Conservation (phyloP, 495 filamentous ascomycete genomes). For the Podospora bellae-mahoneyi region DNA sequence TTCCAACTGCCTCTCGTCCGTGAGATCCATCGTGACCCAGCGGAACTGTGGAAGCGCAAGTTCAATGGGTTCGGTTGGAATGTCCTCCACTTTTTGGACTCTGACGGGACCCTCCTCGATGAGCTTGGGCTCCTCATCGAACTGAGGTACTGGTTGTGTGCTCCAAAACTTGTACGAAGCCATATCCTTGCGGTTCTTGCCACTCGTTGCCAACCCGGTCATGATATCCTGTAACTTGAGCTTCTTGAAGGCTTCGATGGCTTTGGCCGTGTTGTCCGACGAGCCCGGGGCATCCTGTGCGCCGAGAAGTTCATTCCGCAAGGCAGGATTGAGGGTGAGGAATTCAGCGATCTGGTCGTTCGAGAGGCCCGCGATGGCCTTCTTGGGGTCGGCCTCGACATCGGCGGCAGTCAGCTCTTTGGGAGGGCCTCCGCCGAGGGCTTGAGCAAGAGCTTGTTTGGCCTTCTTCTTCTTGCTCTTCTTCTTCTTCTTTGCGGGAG, state of each 20-base stretch:
- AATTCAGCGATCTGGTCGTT: conserved; percentile 51
- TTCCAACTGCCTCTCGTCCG: conserved; percentile 54
- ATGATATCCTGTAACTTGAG: conserved; percentile 74
- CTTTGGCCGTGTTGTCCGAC: conserved; percentile 33
- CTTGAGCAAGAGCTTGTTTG: conserved; percentile 38
- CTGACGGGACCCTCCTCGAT: conserved; percentile 55
- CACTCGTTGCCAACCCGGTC: conserved; percentile 69
- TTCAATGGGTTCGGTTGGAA: conserved; percentile 64
- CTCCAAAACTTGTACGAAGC: conserved; percentile 96
- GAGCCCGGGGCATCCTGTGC: conserved; percentile 24
- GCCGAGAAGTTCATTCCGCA: conserved; percentile 52
- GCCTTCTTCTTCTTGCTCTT: conserved; percentile 51
- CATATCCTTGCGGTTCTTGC: conserved; percentile 94
- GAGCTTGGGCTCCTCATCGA: conserved; percentile 49
- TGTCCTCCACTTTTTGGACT: conserved; percentile 67
- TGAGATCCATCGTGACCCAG: conserved; percentile 89
- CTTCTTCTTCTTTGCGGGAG: conserved; percentile 48
- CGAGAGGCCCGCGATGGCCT: conserved; percentile 45
- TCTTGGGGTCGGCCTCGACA: conserved; percentile 33
- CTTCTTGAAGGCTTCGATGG: conserved; percentile 63
- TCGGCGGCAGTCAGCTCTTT: conserved; percentile 14
- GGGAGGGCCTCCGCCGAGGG: conserved; percentile 13
- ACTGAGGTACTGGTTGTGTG: conserved; percentile 90
- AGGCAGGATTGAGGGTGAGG: conserved; percentile 58
- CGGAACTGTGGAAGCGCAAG: conserved; percentile 74